Conservation (phyloP, 2,329 filamentous ascomycete species). For the Xylariaceae sp. region DNA sequence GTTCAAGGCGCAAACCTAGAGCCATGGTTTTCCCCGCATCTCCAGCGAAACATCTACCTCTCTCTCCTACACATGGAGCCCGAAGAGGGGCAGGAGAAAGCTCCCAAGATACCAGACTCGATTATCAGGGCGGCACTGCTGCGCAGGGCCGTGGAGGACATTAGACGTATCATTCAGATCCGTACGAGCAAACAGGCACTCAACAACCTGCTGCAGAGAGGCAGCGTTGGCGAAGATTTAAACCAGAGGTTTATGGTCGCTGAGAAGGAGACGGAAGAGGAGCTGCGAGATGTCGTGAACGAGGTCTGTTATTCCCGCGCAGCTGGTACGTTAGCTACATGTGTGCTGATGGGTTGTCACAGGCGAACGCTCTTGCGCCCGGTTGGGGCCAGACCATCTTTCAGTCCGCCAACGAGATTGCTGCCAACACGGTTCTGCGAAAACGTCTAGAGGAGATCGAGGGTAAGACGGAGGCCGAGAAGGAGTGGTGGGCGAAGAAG, state of each 20-base stretch:
- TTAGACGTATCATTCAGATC: conserved; percentile 84
- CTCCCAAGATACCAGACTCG: conserved; percentile 70
- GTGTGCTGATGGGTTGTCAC: conserved; percentile 4
- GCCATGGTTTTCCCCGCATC: conserved; percentile 89
- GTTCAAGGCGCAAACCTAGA: conserved; percentile 78
- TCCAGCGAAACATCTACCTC: conserved; percentile 92
- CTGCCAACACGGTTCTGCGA: conserved; percentile 75
- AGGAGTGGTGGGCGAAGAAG: conserved; percentile 89
- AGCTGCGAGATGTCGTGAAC: conserved; percentile 86
- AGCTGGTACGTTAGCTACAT: not conserved
- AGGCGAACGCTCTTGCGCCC: conserved; percentile 87
- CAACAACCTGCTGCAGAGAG: conserved; percentile 76
- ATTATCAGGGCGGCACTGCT: conserved; percentile 85
- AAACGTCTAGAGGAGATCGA: conserved; percentile 74
- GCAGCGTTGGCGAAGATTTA: conserved; percentile 91
- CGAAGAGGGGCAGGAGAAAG: conserved; percentile 60
- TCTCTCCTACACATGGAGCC: conserved; percentile 78
- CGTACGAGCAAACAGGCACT: conserved; percentile 85
- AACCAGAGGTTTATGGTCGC: conserved; percentile 89
- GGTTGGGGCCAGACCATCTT: conserved; percentile 95
- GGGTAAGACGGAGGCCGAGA: conserved; percentile 66
- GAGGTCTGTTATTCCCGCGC: conserved; percentile 57
- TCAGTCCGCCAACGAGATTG: conserved; percentile 95
- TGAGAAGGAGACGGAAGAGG: conserved; percentile 96
- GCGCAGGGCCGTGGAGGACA: conserved; percentile 86